These are phyloP conservation scores for Plantago ovata DNA, from an alignment of 257 asterid genomes.

Conservation along the genomic window DNA sequence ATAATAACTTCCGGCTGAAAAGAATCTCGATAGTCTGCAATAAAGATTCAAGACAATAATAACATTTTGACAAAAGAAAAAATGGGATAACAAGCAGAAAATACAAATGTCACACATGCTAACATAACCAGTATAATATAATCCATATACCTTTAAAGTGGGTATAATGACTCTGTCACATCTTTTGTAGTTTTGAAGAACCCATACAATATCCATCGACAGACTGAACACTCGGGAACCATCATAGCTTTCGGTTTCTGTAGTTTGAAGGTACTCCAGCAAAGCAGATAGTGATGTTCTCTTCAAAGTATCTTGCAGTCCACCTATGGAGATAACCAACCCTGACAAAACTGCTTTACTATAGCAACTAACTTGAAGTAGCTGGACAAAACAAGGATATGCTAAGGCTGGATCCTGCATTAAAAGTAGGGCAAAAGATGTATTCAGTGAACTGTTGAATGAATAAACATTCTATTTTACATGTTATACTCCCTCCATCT, in stretches of 20 bases:
- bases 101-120: background rate
- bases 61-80: background rate
- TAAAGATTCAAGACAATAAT: constrained; percentile 23
- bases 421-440: constrained; percentile 20
- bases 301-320: constrained; percentile 80
- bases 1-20: constrained; percentile 69
- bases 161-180: constrained; percentile 82
- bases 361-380: constrained; percentile 63
- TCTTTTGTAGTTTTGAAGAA: constrained; percentile 60
- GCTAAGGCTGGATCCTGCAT: constrained; percentile 79
- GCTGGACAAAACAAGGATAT: constrained; percentile 72
- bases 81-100: background rate
- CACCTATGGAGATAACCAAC: constrained; percentile 85
- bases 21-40: constrained; percentile 92
- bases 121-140: constrained; percentile 12
- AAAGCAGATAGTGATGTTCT: constrained; percentile 77
- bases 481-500: no score
- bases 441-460: constrained; percentile 19
- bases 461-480: constrained; percentile 1
- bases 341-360: constrained; percentile 76
- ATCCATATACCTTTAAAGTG: constrained; percentile 69
- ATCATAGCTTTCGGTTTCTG: constrained; percentile 38
- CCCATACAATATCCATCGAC: constrained; percentile 76
- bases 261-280: constrained; percentile 58
- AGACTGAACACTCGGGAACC: constrained; percentile 44